Conservation (phyloP, 495 filamentous ascomycete genomes). For the Neurospora sp. region DNA sequence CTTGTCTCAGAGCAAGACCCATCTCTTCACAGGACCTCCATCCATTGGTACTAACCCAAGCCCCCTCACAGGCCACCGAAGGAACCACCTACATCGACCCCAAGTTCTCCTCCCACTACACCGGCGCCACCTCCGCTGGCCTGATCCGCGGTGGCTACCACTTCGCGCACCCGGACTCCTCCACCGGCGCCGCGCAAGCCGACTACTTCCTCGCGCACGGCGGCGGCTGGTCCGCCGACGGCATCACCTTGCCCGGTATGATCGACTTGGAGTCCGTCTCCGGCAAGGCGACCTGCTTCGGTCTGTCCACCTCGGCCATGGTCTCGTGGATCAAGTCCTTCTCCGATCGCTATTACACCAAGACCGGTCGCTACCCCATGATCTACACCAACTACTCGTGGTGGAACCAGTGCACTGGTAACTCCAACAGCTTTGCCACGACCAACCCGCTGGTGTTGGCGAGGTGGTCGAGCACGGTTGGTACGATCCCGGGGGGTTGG, state of each 20-base stretch:
- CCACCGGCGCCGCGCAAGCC: slow-evolving; percentile 44
- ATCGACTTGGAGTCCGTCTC: slow-evolving; percentile 51
- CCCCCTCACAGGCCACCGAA: slow-evolving; percentile 47
- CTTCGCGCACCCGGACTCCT: slow-evolving; percentile 46
- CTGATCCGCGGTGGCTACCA: slow-evolving; percentile 56
- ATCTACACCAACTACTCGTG: slow-evolving; percentile 52
- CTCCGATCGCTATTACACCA: slow-evolving; percentile 42
- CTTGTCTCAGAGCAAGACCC: neutral
- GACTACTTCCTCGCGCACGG: slow-evolving; percentile 51
- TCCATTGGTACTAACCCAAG: neutral
- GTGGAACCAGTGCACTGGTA: slow-evolving; percentile 54
- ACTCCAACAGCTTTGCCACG: slow-evolving; percentile 38
- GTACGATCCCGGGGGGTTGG: slow-evolving; percentile 51
- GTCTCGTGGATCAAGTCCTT: slow-evolving; percentile 53
- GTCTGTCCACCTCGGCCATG: slow-evolving; percentile 42
- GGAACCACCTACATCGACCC: slow-evolving; percentile 45
- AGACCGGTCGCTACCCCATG: slow-evolving; percentile 46
- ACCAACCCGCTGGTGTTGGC: slow-evolving; percentile 52
- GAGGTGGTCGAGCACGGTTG: slow-evolving; percentile 36
- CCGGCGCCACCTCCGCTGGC: slow-evolving; percentile 43
- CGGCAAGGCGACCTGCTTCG: slow-evolving; percentile 40
- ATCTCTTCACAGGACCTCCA: neutral
- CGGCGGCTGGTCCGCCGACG: slow-evolving; percentile 52
- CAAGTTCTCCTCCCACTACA: slow-evolving; percentile 46
- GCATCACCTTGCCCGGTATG: slow-evolving; percentile 57